These are phyloP conservation scores for Ciborinia camelliae DNA, from an alignment of 2,329 filamentous ascomycete genomes.

Conservation along the genomic window DNA sequence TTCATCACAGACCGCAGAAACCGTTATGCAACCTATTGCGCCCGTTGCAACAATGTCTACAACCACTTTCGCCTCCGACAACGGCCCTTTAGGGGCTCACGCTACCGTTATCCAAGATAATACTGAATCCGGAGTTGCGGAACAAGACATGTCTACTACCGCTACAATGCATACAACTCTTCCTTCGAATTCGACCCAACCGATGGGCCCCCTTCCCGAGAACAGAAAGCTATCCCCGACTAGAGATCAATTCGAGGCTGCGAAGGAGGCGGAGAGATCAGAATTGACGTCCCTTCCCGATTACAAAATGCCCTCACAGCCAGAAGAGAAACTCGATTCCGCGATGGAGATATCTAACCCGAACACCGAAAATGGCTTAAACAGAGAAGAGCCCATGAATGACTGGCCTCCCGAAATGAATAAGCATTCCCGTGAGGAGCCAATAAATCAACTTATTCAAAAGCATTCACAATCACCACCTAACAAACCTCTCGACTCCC, in stretches of 20 bases:
- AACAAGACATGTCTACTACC: neutral
- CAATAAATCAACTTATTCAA: neutral
- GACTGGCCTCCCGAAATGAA: neutral
- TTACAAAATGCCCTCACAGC: neutral
- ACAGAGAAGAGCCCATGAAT: neutral
- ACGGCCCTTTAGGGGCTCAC: neutral
- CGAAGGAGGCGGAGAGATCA: neutral
- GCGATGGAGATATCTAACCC: neutral
- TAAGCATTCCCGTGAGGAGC: neutral
- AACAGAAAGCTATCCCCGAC: neutral
- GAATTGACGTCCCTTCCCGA: neutral
- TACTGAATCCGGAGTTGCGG: neutral
- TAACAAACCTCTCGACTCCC: neutral
- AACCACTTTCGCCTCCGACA: neutral
- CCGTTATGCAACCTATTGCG: slow-evolving; percentile 15
- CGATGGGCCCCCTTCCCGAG: neutral
- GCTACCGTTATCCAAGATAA: neutral
- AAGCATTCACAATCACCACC: neutral
- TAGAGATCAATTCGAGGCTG: neutral
- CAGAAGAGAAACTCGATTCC: neutral
- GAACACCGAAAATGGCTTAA: neutral
- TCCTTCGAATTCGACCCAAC: neutral
- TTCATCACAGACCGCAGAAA: slow-evolving; percentile 32
- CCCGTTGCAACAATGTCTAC: slow-evolving; percentile 18
- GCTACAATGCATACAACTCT: neutral